Base-by-base conservation (phyloP, 345 rosid species). In the Eucalyptus virginea region DNA sequence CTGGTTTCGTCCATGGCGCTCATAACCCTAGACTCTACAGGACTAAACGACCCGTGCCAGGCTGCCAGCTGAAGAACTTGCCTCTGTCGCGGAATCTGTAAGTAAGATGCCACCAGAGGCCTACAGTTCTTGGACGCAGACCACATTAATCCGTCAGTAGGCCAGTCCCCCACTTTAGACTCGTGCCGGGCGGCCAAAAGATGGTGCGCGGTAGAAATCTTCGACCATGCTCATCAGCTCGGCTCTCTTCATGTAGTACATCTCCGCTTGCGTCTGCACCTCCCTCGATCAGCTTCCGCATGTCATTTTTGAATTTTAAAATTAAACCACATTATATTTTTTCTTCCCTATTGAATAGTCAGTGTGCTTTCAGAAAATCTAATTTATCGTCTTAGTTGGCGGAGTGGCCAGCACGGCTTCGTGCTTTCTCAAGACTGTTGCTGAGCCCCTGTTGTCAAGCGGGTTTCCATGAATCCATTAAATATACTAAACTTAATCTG, bases 121-220 rank as follows among this genome's bases (percentile, higher is more conserved):
- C 90, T 96, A 51, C 92, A 88, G 77, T 96, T 93, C 88, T 28
- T 56, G 81, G 98, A 93, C 90, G 96, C 98, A 12, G 98, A 97
- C 92, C 91, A 92, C 89, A 93, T 93, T 52, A 26, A 52, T 52
- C 58, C 5, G 58, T 52, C 58, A 21, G 26, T 52, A 24, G 30
- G 62, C 62, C 0, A 24, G 28, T 24, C 28, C 30, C 3, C 62
- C 62, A 10, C 62, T 56, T 24, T 0, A 56, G 62, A 56, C 30
- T 56, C 12, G 62, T 9, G 60, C 62, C 30, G 30, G 62, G 11
- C 12, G 62, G 62, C 3, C 13, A 56, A 24, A 56, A 24, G 62
- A 56, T 14, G 30, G 62, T 11, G 62, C 62, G 30, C 30, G 13
- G 30, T 24, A 56, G 62, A 56, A 56, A 56, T 56, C 62, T 56